Evolutionary conservation across 2,329 filamentous ascomycete genomes (phyloP), one percentile per base, ranked within the genome.

Genomic region (Verticillium longisporum): DNA sequence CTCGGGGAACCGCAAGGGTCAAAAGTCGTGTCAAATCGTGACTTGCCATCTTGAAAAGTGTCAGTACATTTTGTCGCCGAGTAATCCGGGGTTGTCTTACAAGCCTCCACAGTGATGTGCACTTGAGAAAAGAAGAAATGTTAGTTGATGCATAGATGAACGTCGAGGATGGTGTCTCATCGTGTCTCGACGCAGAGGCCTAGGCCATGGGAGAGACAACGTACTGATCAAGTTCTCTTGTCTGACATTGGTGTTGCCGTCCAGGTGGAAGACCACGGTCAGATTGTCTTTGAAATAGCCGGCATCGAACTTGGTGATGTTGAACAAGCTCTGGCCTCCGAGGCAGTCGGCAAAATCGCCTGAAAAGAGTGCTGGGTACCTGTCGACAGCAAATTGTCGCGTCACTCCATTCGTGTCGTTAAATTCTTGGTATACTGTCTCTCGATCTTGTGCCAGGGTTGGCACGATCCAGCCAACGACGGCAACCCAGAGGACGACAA

Each of bases 211-310:
- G 32, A 55, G 26, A 21, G 41, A 13, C 26, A 55, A 11, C 26
- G n/a, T 55, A 68, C 85, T 64, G 78, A 92, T 91, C 57, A 92
- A 71, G 55, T 80, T 83, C 69, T 92, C 88, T 65, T 88, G 85
- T 31, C 78, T 77, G 60, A 92, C 77, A 61, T 81, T 87, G 31
- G 87, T 89, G 57, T 82, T 83, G 34, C 89, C 90, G 59, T 86
- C 83, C 59, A 93, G 72, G 68, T 92, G 87, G 69, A 93, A 92
- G 4, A 89, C 74, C n/a, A 93, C 84, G 0, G 90, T 92, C 78
- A 89, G 87, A 71, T 93, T 92, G 75, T 92, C 89, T 66, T 83
- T 82, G 75, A 92, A 93, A 71, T 91, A 90, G 6, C 88, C 88
- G 14, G 87, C 88, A 74, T 92, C 88, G 72, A 92, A 93, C 57